Evolutionary conservation across 2,329 filamentous ascomycete genomes (phyloP).

Genomic region (Botryotinia narcissicola): DNA sequence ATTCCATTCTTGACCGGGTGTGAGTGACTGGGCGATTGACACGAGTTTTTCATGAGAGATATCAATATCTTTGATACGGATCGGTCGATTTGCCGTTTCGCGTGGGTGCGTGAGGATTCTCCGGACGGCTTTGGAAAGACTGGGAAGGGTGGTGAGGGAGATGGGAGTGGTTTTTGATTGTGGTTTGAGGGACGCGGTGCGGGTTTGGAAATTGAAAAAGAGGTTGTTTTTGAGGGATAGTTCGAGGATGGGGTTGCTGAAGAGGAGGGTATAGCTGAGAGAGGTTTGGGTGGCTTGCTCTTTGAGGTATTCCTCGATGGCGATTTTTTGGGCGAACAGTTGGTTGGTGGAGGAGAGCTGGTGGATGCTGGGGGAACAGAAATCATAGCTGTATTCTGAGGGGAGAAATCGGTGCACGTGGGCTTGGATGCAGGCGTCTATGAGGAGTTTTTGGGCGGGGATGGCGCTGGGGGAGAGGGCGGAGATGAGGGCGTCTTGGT

Average conservation of each 20-base stretch:
- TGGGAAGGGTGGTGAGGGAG: neutral
- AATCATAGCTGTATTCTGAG: conserved; percentile 49
- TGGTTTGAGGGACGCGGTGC: neutral
- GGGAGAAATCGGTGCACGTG: conserved; percentile 60
- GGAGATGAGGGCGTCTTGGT: conserved; percentile 31
- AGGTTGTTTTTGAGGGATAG: conserved; percentile 45
- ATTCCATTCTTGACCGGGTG: conserved; percentile 30
- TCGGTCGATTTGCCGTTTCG: conserved; percentile 51
- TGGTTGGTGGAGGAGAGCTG: neutral
- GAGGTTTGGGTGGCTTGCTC: conserved; percentile 29
- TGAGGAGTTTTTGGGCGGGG: conserved; percentile 37
- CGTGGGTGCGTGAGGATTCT: conserved; percentile 49
- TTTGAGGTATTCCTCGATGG: conserved; percentile 24
- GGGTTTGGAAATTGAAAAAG: conserved; percentile 45
- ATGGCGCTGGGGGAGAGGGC: conserved; percentile 18
- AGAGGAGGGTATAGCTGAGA: conserved; percentile 36
- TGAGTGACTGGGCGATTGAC: conserved; percentile 24
- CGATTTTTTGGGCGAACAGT: neutral
- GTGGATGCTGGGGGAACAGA: neutral
- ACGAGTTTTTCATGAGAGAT: conserved; percentile 36
- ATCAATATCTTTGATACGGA: conserved; percentile 48
- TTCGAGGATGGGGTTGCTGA: conserved; percentile 11
- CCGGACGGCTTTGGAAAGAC: conserved; percentile 44
- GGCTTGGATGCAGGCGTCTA: conserved; percentile 55
- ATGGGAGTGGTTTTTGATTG: neutral